Evolutionary conservation across 2,329 filamentous ascomycete species (phyloP), one percentile per base, ranked within the genome.

Genomic region (Grosmannia penicillata): DNA sequence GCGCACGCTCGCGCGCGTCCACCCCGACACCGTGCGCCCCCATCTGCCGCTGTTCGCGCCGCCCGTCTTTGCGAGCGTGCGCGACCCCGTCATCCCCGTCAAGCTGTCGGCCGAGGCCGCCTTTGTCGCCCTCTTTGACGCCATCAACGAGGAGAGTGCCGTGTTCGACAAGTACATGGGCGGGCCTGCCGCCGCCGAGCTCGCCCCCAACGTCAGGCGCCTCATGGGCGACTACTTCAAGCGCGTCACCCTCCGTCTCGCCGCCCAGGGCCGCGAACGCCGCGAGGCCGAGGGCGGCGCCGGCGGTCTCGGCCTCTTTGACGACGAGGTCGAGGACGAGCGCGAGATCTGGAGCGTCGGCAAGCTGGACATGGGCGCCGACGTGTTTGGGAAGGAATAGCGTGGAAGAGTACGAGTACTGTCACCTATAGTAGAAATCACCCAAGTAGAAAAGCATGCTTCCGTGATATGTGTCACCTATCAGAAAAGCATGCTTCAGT

Each of bases 161-260:
- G 75, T 95, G 17, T 96, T 95, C 56, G 87, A 95, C 50, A 87
- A 87, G 60, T 96, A 86, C 59, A 78, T 95, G 64, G 66, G 72
- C 9, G 75, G 77, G 0, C 67, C 78, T 1, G 74, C 72, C 1
- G 67, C 63, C 6, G 71, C 72, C 36, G 72, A 75, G 4, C 59
- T 95, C 42, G 68, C 77, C 8, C 60, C 82, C 0, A 79, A 74
- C 29, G 76, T 76, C 8, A 39, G 38, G 33, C 72, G 89, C 49
- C 86, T 80, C 56, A 95, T 98, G 81, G 72, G 78, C 42, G 91
- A 98, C 57, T 98, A 98, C 62, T 96, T 96, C 64, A 94, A 94
- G 68, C 70, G 91, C 30, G 83, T 98, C 46, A 85, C 85, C 2
- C 58, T 89, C 51, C 74, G 87, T 49, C 62, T 96, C 17, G 89